A percentile compares a stretch with the other conserved stretches of the same genome.
phyloP scores from a whole-genome alignment of 148 eudicot species.

The Camellia granthamiana region DNA sequence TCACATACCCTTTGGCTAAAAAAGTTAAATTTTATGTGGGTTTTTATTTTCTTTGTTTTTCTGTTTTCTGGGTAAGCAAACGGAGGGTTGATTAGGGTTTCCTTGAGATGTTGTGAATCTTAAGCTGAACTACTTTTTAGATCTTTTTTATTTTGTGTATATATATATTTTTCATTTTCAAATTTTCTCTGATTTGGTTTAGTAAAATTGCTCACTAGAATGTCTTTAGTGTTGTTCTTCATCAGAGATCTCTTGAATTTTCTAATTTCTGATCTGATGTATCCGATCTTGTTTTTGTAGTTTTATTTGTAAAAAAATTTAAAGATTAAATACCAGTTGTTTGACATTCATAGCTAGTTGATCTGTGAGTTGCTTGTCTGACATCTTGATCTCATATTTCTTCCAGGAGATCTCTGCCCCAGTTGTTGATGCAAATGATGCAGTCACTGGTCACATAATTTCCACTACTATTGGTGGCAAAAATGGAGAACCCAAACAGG shows the following conservation, averaged over 20 bases:
- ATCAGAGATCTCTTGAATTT: not conserved
- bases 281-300: not conserved
- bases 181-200: not conserved
- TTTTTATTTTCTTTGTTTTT: not conserved
- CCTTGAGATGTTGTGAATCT: not conserved
- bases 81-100: not conserved
- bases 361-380: constrained; percentile 1
- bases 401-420: constrained; percentile 68
- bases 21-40: not conserved
- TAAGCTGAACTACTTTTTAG: not conserved
- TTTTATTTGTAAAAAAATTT: too few relatives aligned
- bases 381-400: constrained; percentile 8
- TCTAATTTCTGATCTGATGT: not conserved
- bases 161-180: not conserved
- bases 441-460: constrained; percentile 82
- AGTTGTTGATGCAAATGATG: constrained; percentile 53
- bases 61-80: not conserved
- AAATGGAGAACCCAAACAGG: constrained; percentile 92
- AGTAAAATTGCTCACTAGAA: not conserved
- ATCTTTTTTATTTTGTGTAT: not conserved
- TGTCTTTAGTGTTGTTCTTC: not conserved
- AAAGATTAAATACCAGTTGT: not conserved
- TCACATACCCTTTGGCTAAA: not conserved
- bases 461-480: constrained; percentile 93
- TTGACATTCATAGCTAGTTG: not conserved